These are phyloP conservation scores for Pyricularia pennisetigena DNA, from an alignment of 2,329 filamentous ascomycete species.

Conservation along the genomic window DNA sequence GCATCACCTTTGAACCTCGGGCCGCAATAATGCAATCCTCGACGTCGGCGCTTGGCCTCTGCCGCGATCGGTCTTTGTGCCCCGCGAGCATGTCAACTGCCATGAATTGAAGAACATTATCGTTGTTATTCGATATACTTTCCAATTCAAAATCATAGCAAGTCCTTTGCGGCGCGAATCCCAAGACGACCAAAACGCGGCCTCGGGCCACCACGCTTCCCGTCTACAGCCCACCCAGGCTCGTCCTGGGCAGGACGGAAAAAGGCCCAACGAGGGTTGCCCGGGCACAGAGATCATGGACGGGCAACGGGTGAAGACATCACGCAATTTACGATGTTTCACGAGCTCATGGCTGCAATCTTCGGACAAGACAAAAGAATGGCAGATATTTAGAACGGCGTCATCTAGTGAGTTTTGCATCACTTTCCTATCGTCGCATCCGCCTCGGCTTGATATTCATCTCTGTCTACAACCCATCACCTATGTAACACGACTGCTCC, in stretches of 20 bases:
- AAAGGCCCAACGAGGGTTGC: slow-evolving; percentile 5
- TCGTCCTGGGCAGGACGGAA: slow-evolving; percentile 6
- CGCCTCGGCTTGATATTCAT: not conserved
- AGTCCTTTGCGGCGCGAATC: not conserved
- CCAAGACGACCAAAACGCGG: not conserved
- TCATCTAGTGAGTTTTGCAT: not conserved
- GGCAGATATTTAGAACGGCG: not conserved
- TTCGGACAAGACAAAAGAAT: not conserved
- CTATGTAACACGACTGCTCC: too few species aligned
- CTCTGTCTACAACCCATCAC: not conserved
- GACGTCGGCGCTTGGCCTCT: not conserved
- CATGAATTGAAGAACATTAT: not conserved
- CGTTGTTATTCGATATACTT: not conserved
- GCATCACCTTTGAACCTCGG: not conserved
- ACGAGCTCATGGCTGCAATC: slow-evolving; percentile 2
- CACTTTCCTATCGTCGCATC: not conserved
- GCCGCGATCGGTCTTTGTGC: not conserved
- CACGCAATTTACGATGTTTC: slow-evolving; percentile 5
- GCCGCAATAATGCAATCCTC: not conserved
- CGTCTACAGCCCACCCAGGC: not conserved
- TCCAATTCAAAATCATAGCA: not conserved
- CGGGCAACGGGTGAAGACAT: slow-evolving; percentile 4
- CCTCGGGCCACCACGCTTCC: not conserved
- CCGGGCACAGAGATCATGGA: slow-evolving; percentile 1
- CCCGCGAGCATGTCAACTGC: not conserved